Conservation (phyloP, 129 eudicot species). For the Saussurea involucrata region DNA sequence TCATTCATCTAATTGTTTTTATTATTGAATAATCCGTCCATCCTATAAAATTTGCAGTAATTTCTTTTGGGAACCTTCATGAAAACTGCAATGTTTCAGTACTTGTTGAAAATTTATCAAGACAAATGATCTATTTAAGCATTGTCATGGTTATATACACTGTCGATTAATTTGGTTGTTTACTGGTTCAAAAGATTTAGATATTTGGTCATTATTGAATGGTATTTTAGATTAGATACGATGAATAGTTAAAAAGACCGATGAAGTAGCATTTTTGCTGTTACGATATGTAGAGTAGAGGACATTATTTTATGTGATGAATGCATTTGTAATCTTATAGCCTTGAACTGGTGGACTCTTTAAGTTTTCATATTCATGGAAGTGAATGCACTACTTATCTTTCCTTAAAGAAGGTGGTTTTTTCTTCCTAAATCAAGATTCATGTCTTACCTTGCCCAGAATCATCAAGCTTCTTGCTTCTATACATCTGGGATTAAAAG, state of each 20-base stretch:
- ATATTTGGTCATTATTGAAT: not conserved
- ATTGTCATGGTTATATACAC: not conserved
- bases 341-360: too few species aligned
- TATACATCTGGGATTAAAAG: constrained; percentile 52
- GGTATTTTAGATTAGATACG: not conserved
- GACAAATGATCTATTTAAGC: not conserved
- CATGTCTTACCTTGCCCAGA: constrained; percentile 61
- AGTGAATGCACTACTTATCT: not conserved
- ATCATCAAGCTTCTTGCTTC: constrained; percentile 84
- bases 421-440: not conserved
- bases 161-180: not conserved
- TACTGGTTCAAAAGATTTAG: not conserved
- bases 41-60: not conserved
- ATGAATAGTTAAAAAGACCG: too few species aligned
- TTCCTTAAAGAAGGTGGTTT: not conserved
- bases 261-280: too few species aligned
- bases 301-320: not conserved
- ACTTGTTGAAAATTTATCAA: not conserved
- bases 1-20: not conserved
- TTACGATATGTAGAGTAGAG: too few species aligned
- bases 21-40: not conserved
- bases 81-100: not conserved
- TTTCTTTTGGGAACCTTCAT: not conserved
- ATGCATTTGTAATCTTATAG: not conserved
- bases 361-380: not conserved